Evolutionary conservation across 345 rosid species (phyloP).

Genomic region (Euphorbia tirucalli): DNA sequence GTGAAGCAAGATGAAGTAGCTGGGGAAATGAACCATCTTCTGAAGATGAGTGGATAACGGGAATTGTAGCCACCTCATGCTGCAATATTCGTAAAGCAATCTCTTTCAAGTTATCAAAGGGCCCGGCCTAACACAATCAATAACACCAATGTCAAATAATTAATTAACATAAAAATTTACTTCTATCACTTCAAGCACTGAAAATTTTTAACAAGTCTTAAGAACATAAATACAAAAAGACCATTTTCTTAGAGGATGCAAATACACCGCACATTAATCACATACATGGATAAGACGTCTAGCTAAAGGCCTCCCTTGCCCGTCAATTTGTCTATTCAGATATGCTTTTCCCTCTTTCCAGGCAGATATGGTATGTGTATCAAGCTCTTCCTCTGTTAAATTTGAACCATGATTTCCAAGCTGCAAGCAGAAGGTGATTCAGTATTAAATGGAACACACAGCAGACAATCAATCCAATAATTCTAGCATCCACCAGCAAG

Average conservation of each 20-base stretch:
- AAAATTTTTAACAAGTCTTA: no score
- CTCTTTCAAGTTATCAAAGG: constrained; percentile 33
- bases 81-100: constrained; percentile 34
- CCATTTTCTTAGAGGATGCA: no score
- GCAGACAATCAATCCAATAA: constrained; percentile 6
- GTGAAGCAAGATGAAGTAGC: constrained; percentile 35
- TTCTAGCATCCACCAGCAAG: no score
- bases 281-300: constrained; percentile 29
- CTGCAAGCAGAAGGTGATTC: constrained; percentile 15
- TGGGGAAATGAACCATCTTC: constrained; percentile 37
- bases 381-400: constrained; percentile 38
- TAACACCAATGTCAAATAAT: background rate
- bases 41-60: constrained; percentile 29
- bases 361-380: constrained; percentile 34
- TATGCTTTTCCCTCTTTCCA: constrained; percentile 39
- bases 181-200: no score
- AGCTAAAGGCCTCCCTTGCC: constrained; percentile 16
- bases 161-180: no score
- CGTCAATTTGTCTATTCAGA: constrained; percentile 28
- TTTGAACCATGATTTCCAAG: constrained; percentile 33
- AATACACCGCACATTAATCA: background rate
- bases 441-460: background rate
- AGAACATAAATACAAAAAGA: no score
- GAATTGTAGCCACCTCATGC: constrained; percentile 27
- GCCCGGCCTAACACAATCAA: constrained; percentile 28